A percentile compares a stretch with the other conserved stretches of the same genome.
Conservation (phyloP, 306 rosid species). For the Castanea sativa region DNA sequence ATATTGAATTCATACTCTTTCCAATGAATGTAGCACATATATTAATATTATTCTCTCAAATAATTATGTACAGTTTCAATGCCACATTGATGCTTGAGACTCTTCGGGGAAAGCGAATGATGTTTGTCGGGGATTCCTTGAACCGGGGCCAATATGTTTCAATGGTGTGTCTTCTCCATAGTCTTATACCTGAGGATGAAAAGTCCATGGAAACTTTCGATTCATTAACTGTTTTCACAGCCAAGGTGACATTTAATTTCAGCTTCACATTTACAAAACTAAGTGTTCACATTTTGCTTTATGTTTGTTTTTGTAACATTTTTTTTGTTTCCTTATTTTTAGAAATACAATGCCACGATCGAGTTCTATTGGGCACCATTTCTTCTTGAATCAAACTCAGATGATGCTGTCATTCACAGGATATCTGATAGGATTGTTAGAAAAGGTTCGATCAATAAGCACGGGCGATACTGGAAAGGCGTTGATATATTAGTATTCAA, state of each 20-base stretch:
- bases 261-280: background rate
- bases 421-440: conserved; percentile 75
- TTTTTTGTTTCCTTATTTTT: background rate
- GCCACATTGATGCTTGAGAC: conserved; percentile 83
- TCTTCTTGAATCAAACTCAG: conserved; percentile 84
- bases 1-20: too few relatives aligned
- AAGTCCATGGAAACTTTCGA: conserved; percentile 92
- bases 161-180: conserved; percentile 81
- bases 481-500: conserved; percentile 82
- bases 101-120: conserved; percentile 88
- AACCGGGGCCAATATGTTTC: conserved; percentile 91
- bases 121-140: conserved; percentile 93
- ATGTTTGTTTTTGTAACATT: background rate
- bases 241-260: conserved; percentile 49
- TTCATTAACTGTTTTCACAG: conserved; percentile 84
- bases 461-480: conserved; percentile 83
- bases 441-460: conserved; percentile 87
- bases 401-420: conserved; percentile 74
- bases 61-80: conserved; percentile 51
- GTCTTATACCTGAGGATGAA: conserved; percentile 59
- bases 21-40: too few relatives aligned
- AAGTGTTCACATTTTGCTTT: background rate
- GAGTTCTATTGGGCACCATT: conserved; percentile 99
- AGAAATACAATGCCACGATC: conserved; percentile 90
- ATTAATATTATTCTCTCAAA: background rate